A percentile compares a stretch with the other conserved stretches of the same genome.
phyloP scores from a whole-genome alignment of 2,329 filamentous ascomycete genomes.

The Aurifilum marmelostoma region DNA sequence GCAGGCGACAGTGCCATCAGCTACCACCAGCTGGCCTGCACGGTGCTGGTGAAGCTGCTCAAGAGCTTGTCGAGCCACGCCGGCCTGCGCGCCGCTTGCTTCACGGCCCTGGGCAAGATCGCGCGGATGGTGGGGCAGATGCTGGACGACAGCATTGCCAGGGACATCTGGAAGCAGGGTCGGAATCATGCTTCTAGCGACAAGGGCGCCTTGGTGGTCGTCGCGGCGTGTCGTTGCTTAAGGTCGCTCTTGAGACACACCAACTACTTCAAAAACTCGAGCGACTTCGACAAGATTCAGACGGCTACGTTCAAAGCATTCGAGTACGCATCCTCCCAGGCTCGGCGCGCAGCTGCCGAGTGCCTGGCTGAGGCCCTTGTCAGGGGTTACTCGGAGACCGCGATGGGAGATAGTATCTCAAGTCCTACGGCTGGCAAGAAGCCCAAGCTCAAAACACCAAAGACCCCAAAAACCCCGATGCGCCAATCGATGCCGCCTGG shows the following conservation, averaged over 20 bases:
- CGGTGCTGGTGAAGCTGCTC: conserved; percentile 74
- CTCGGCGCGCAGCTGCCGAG: conserved; percentile 84
- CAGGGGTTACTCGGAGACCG: conserved; percentile 73
- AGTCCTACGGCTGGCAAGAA: conserved; percentile 65
- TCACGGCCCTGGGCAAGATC: conserved; percentile 76
- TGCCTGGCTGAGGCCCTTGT: conserved; percentile 83
- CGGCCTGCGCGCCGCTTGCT: conserved; percentile 78
- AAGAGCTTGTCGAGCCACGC: conserved; percentile 81
- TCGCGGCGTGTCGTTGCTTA: conserved; percentile 78
- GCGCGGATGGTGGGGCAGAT: conserved; percentile 74
- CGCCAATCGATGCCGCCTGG: conserved; percentile 54
- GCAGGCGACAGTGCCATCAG: conserved; percentile 92
- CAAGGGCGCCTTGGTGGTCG: conserved; percentile 80
- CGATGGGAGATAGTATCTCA: conserved; percentile 48
- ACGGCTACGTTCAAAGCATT: conserved; percentile 82
- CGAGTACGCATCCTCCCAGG: conserved; percentile 74
- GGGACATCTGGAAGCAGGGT: conserved; percentile 92
- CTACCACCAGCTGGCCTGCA: conserved; percentile 74
- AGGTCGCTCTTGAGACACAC: conserved; percentile 74
- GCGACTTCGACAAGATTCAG: conserved; percentile 89
- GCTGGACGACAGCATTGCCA: conserved; percentile 81
- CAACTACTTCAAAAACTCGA: conserved; percentile 81
- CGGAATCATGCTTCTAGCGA: conserved; percentile 76
- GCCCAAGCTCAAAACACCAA: conserved; percentile 61
- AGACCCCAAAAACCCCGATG: conserved; percentile 35